Evolutionary conservation across 2,329 filamentous ascomycete genomes (phyloP).

Genomic region (Apiospora marii): DNA sequence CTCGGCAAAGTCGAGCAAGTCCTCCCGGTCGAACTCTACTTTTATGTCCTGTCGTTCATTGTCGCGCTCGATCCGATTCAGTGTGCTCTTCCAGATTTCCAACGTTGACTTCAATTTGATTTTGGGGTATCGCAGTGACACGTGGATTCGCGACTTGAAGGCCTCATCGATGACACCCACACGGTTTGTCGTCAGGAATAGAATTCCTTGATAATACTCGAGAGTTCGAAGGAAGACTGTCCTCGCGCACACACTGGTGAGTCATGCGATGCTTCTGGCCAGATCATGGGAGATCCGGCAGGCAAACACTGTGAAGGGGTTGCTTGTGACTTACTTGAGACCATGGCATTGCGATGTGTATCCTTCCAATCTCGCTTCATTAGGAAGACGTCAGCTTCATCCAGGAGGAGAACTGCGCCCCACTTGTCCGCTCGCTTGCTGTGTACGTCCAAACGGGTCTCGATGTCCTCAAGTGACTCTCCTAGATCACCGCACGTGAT

Average conservation of each 20-base stretch:
- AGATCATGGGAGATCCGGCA: neutral
- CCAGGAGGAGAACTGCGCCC: slow-evolving; percentile 44
- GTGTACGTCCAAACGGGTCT: slow-evolving; percentile 35
- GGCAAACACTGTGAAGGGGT: neutral
- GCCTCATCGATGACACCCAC: slow-evolving; percentile 35
- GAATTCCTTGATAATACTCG: slow-evolving; percentile 33
- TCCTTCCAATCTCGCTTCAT: slow-evolving; percentile 43
- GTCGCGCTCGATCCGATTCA: slow-evolving; percentile 33
- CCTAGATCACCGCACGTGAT: slow-evolving; percentile 43
- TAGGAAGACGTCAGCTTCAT: slow-evolving; percentile 43
- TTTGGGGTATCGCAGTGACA: slow-evolving; percentile 31
- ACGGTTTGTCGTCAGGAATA: slow-evolving; percentile 36
- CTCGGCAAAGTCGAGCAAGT: slow-evolving; percentile 29
- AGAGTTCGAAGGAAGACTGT: slow-evolving; percentile 32
- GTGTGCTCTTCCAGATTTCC: slow-evolving; percentile 35
- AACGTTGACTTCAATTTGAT: slow-evolving; percentile 28
- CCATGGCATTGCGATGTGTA: slow-evolving; percentile 31
- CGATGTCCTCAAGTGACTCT: slow-evolving; percentile 34
- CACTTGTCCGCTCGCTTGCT: slow-evolving; percentile 52
- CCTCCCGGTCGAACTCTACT: slow-evolving; percentile 28
- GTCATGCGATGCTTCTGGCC: neutral
- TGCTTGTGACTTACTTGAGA: slow-evolving; percentile 26
- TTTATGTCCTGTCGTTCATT: slow-evolving; percentile 28
- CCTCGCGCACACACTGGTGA: neutral
- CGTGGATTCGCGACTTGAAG: slow-evolving; percentile 37